phyloP scores from a whole-genome alignment of 2,329 filamentous ascomycete genomes.

The Thelonectria olida region DNA sequence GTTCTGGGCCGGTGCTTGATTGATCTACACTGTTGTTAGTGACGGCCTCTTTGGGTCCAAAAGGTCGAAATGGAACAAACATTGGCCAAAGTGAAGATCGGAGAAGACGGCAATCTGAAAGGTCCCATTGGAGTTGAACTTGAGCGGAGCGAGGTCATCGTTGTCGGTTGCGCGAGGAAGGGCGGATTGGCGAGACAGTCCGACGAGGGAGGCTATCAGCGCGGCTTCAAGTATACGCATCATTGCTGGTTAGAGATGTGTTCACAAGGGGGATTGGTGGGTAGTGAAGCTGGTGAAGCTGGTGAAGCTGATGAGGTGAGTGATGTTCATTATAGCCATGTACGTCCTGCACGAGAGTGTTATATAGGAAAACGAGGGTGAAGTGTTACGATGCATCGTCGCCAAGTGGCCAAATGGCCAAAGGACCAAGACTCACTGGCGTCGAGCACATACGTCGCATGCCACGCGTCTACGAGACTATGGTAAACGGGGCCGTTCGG shows the following conservation, averaged over 20 bases:
- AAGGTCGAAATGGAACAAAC: not conserved
- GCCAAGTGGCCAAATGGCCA: not conserved
- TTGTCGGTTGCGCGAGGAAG: constrained; percentile 21
- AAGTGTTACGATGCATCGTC: not conserved
- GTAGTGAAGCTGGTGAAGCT: not conserved
- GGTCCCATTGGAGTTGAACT: constrained; percentile 29
- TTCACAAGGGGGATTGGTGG: too few species aligned
- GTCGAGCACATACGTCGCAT: not conserved
- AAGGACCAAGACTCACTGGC: not conserved
- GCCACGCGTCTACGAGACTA: not conserved
- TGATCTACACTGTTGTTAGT: constrained; percentile 21
- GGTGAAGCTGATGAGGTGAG: not conserved
- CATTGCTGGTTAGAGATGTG: too few species aligned
- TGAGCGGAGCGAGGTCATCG: constrained; percentile 24
- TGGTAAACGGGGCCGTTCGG: not conserved
- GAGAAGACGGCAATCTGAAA: constrained; percentile 38
- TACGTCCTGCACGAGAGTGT: not conserved
- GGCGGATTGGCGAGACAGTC: constrained; percentile 7
- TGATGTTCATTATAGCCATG: not conserved
- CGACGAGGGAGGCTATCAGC: constrained; percentile 5
- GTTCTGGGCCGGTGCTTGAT: constrained; percentile 42
- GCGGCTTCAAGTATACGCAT: constrained; percentile 3
- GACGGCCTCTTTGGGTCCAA: not conserved
- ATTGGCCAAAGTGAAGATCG: constrained; percentile 37
- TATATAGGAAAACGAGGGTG: not conserved